Evolutionary conservation across 331 rosid species (phyloP), one percentile per base, ranked within the genome.

Genomic region (Rosa hybrid): DNA sequence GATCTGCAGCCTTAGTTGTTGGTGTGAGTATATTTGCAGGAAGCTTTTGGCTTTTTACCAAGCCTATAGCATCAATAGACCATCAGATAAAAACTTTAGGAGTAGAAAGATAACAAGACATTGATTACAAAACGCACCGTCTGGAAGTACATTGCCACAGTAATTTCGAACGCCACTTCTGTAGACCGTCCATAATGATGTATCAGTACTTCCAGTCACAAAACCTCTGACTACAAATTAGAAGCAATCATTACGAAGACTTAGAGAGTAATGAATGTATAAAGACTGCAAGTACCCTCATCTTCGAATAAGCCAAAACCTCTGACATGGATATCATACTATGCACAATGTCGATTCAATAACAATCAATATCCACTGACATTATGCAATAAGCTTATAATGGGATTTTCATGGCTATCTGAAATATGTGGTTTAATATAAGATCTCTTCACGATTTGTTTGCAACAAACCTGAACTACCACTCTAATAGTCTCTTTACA

Each of bases 131-230:
- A 56, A 39, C 83, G 1, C 81, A 95, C 99, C 97, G 54, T 93
- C 99, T 56, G 96, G 91, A 30, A 96, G 90, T 77, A 74, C 88
- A 74, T 96, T 96, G 86, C 97, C 94, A 83, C 99, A 96, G 75
- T 96, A 96, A 80, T 87, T 90, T 23, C 97, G 89, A 67, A 77
- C 79, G 46, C 99, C 98, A 11, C 86, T 91, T 27, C 88, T 84
- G 88, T 96, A 96, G 81, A 93, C 94, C 6, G 97, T 96, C 99
- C 99, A 96, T 80, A 96, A 79, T 23, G 98, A 93, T 8, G 99
- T 96, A 85, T 96, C 99, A 0, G 99, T 96, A 72, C 98, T 96
- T 86, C 99, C 99, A 21, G 99, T 93, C 80, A 96, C 94, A 87
- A 71, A 96, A 41, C 99, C 97, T 90, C 99, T 89, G 79, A 87